Percentiles rank a stretch among this genome's conserved stretches.
Evolutionary conservation across 306 rosid species (phyloP).

Genomic region (Glycine tomentella): DNA sequence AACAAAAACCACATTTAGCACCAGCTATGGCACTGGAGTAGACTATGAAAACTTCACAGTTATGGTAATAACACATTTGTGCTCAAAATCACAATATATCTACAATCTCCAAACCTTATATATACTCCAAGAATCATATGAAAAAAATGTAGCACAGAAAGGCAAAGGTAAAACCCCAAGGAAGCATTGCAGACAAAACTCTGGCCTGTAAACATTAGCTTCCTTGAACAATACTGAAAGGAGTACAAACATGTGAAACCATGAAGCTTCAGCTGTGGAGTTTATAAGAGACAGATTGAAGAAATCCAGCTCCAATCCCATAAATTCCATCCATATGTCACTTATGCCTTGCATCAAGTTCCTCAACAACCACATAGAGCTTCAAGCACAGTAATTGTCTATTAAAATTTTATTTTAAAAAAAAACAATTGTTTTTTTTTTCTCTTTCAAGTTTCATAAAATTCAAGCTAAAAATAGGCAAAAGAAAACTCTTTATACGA

Average conservation of each 20-base stretch:
- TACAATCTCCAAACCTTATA: conserved; percentile 7
- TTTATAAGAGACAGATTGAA: conserved; percentile 28
- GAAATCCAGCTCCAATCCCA: conserved; percentile 29
- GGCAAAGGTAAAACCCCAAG: conserved; percentile 23
- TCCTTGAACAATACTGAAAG: conserved; percentile 2
- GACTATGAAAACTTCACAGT: conserved; percentile 26
- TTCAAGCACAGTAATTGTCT: neutral
- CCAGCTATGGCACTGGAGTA: conserved; percentile 23
- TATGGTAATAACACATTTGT: neutral
- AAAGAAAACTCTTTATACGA: neutral
- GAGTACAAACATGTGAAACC: conserved; percentile 24
- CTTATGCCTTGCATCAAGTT: conserved; percentile 14
- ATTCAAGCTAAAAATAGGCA: neutral
- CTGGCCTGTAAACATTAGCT: conserved; percentile 12
- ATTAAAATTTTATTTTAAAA: too few relatives aligned
- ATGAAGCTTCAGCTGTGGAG: conserved; percentile 37
- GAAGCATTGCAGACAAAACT: conserved; percentile 18
- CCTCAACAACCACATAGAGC: conserved; percentile 1
- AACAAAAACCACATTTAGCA: conserved; percentile 30
- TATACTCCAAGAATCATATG: conserved; percentile 29
- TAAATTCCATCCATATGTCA: neutral
- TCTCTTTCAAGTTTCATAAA: conserved; percentile 12
- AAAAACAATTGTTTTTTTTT: neutral
- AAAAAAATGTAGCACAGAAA: conserved; percentile 6
- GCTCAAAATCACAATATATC: conserved; percentile 22